Evolutionary conservation across 768 basidiomycete species (phyloP), one percentile per base, ranked within the genome.

Genomic region (Podaxis rugospora): DNA sequence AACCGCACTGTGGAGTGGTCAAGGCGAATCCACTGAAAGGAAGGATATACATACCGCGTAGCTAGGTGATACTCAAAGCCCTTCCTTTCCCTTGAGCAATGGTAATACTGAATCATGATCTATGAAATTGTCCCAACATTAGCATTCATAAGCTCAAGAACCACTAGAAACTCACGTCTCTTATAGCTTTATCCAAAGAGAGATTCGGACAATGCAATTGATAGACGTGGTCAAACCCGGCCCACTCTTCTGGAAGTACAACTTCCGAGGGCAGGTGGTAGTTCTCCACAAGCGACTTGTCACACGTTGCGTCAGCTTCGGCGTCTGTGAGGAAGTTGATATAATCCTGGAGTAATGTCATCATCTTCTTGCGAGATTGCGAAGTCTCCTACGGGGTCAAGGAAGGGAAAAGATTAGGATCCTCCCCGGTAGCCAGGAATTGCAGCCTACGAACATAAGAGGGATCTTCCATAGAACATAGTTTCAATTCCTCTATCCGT

Each of bases 1-100:
- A 50, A 94, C 87, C 51, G 91, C 91, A 39, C 89, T 92, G 53
- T 9, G 40, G 28, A n/a, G 35, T 14, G 9, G 21, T 62, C 35
- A 61, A 51, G 14, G 3, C 42, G 2, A 9, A 35, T 23, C 13
- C 25, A n/a, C 16, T 10, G 4, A 28, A 13, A 1, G 11, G n/a
- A 13, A 1, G 11, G n/a, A n/a, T 6, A 49, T 32, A 47, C 84
- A 66, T 71, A 91, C 89, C 88, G 85, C 11, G 90, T 86, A 7
- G 94, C 91, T 81, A 95, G 84, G 68, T 93, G 90, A 68, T 95
- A 95, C 71, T 95, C 93, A 55, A 91, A 83, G 18, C 90, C 89
- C 65, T 83, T 80, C 44, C 92, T 80, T 25, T 86, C 82, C 50
- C 87, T 81, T 39, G 87, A 90, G 66, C 89, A 90, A 69, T 91